Evolutionary conservation across 2,329 filamentous ascomycete species (phyloP).

Genomic region (Claviceps arundinis): DNA sequence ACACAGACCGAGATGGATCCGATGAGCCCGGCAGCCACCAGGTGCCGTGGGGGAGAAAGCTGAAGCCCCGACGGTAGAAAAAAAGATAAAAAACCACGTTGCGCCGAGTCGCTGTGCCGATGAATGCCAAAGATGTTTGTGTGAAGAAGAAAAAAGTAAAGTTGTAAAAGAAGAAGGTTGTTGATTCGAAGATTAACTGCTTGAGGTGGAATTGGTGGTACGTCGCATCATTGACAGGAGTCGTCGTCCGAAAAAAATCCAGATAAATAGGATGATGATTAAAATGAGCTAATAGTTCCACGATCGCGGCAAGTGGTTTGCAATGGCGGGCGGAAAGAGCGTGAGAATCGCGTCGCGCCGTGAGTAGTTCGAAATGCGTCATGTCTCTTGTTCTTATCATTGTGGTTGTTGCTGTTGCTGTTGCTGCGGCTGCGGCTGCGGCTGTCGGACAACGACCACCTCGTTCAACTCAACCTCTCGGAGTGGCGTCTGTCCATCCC

Average conservation of each 20-base stretch:
- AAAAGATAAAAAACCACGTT: constrained; percentile 16
- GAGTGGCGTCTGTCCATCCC: constrained; percentile 23
- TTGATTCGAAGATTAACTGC: constrained; percentile 19
- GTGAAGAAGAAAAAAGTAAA: constrained; percentile 12
- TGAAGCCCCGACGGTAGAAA: background rate
- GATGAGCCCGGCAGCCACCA: background rate
- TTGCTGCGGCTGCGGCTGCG: background rate
- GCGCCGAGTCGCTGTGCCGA: constrained; percentile 27
- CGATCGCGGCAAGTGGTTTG: background rate
- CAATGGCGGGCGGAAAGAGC: background rate
- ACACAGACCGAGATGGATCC: background rate
- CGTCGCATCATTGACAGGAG: constrained; percentile 15
- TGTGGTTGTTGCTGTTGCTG: background rate
- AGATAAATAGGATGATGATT: constrained; percentile 5
- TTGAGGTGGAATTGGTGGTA: constrained; percentile 4
- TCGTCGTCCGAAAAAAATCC: constrained; percentile 1
- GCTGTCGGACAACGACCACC: constrained; percentile 29
- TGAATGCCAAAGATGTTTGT: constrained; percentile 25
- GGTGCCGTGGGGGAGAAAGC: background rate
- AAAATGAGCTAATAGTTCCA: constrained; percentile 2
- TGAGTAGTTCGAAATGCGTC: background rate
- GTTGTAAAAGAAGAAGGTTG: constrained; percentile 2
- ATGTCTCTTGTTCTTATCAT: background rate
- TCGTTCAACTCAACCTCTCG: constrained; percentile 33
- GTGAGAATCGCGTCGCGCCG: background rate